Evolutionary conservation across 2,329 filamentous ascomycete genomes (phyloP).

Genomic region (Ceratocystis huliohia): DNA sequence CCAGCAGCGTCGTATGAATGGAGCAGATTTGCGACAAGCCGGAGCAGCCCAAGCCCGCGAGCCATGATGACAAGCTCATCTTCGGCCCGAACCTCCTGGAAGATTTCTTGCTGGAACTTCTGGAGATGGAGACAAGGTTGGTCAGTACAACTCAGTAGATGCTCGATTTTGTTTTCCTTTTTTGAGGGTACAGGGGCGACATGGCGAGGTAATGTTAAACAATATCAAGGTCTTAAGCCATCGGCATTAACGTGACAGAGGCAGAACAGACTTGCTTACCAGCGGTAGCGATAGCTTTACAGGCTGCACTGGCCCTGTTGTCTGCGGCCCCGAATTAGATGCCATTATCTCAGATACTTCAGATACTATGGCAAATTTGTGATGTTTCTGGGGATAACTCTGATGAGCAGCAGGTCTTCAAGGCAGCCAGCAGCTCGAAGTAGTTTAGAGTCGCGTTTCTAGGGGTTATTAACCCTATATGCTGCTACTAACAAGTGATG

Average conservation of each 20-base stretch:
- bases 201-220: background rate
- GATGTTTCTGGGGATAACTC: background rate
- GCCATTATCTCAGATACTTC: background rate
- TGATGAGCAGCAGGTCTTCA: background rate
- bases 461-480: no score
- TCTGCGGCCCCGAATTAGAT: background rate
- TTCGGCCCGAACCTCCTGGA: conserved; percentile 75
- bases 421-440: no score
- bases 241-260: no score
- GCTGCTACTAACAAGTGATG: no score
- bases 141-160: background rate
- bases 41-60: conserved; percentile 79
- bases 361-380: background rate
- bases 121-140: conserved; percentile 25
- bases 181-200: no score
- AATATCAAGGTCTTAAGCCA: background rate
- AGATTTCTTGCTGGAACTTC: conserved; percentile 91
- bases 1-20: conserved; percentile 95
- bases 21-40: conserved; percentile 86
- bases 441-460: no score
- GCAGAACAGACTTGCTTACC: conserved; percentile 31
- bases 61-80: conserved; percentile 91
- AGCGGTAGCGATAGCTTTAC: conserved; percentile 73
- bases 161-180: background rate
- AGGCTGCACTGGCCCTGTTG: conserved; percentile 29